phyloP scores from a whole-genome alignment of 805 yeast species.

The Blastobotrys muscicola region DNA sequence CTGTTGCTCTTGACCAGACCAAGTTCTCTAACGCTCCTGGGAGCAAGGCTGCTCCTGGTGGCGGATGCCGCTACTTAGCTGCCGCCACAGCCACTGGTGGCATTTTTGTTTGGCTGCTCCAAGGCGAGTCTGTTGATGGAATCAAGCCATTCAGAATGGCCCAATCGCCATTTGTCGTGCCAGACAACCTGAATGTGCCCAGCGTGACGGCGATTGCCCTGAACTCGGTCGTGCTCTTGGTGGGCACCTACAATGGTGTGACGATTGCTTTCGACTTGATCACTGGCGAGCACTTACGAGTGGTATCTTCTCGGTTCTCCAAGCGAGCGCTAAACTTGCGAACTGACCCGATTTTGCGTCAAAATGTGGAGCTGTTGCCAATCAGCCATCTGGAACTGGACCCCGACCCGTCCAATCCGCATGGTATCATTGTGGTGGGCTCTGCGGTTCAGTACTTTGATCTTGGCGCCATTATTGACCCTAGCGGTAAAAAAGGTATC shows the following conservation, averaged over 20 bases:
- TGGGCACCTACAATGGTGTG: constrained; percentile 22
- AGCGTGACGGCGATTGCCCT: constrained; percentile 21
- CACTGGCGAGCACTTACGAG: constrained; percentile 20
- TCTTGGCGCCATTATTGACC: constrained; percentile 19
- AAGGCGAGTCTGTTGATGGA: constrained; percentile 2
- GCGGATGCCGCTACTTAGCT: constrained; percentile 13
- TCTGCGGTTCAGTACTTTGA: constrained; percentile 24
- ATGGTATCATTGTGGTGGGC: constrained; percentile 21
- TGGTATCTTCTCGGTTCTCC: constrained; percentile 22
- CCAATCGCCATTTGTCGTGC: constrained; percentile 13
- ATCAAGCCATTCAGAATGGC: constrained; percentile 9
- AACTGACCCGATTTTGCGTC: constrained; percentile 7
- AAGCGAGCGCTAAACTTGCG: constrained; percentile 19
- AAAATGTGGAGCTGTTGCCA: constrained; percentile 12
- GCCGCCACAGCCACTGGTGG: constrained; percentile 12
- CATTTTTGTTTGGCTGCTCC: constrained; percentile 15
- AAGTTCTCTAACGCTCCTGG: constrained; percentile 11
- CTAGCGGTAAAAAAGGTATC: constrained; percentile 14
- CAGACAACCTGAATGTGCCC: constrained; percentile 8
- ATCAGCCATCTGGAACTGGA: constrained; percentile 22
- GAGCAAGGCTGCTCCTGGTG: constrained; percentile 13
- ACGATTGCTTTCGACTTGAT: constrained; percentile 21
- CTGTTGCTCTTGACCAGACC: constrained; percentile 15
- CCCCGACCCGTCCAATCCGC: constrained; percentile 22
- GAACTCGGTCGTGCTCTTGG: constrained; percentile 22